phyloP scores from a whole-genome alignment of 768 basidiomycete genomes.

The Tephrocybe sp. region DNA sequence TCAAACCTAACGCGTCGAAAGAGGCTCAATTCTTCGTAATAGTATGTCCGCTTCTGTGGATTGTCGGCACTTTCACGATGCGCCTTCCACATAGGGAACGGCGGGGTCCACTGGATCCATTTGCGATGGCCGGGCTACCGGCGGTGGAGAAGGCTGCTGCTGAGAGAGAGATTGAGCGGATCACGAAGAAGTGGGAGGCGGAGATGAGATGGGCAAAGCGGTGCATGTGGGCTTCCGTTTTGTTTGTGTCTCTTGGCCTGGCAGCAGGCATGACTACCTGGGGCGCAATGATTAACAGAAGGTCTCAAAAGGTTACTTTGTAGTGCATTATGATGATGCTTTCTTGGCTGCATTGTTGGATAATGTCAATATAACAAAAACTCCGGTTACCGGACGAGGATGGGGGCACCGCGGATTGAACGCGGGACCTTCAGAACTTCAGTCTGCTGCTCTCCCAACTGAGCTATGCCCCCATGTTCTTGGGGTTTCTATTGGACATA shows the following conservation, averaged over 20 bases:
- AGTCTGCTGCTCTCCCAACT: constrained; percentile 6
- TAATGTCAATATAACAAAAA: background rate
- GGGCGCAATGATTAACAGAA: background rate
- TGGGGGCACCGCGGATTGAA: constrained; percentile 6
- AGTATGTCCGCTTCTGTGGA: constrained; percentile 18
- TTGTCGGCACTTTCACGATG: constrained; percentile 14
- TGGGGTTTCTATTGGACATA: too few species aligned
- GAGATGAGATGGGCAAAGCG: constrained; percentile 18
- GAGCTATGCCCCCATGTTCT: constrained; percentile 1
- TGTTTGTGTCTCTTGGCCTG: constrained; percentile 13
- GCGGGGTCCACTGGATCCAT: constrained; percentile 10
- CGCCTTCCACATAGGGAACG: constrained; percentile 10
- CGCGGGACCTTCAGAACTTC: constrained; percentile 6
- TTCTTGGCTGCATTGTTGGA: too few species aligned
- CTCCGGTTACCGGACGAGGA: background rate
- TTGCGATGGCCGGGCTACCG: background rate
- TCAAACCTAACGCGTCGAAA: background rate
- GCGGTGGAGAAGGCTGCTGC: constrained; percentile 6
- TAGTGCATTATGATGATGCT: too few species aligned
- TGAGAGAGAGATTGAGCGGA: constrained; percentile 11
- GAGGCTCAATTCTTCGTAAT: background rate
- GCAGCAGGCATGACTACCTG: constrained; percentile 15
- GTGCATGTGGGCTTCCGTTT: constrained; percentile 17
- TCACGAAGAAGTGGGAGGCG: constrained; percentile 8
- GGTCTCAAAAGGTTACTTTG: too few species aligned